These are phyloP conservation scores for Epichloe coenophiala DNA, from an alignment of 2,329 filamentous ascomycete species.

Conservation along the genomic window DNA sequence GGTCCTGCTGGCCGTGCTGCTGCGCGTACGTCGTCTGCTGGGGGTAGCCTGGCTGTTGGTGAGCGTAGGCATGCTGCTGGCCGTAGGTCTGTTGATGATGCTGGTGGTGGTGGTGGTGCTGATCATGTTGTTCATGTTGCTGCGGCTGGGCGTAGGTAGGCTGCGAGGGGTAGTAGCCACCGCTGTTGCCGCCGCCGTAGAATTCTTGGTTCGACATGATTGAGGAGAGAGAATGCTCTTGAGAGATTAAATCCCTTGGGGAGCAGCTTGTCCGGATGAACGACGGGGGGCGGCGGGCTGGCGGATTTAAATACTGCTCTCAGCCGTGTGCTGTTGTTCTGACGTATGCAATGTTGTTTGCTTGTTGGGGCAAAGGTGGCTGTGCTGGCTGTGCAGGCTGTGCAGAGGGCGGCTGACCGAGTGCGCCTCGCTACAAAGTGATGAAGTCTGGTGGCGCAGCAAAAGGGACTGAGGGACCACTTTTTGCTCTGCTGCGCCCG, in stretches of 20 bases:
- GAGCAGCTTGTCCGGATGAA: too few species aligned
- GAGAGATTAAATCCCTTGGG: background rate
- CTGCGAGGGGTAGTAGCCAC: slow-evolving; percentile 11
- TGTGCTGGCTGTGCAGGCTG: too few species aligned
- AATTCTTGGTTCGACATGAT: slow-evolving; percentile 27
- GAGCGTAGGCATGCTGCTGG: slow-evolving; percentile 5
- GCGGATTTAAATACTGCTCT: too few species aligned
- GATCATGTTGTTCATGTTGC: slow-evolving; percentile 12
- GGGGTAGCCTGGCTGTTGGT: slow-evolving; percentile 2
- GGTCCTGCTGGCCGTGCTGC: slow-evolving; percentile 1
- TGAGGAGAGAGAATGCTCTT: too few species aligned
- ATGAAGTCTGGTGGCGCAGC: slow-evolving; percentile 1
- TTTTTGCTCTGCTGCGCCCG: too few species aligned
- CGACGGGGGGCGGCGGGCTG: too few species aligned
- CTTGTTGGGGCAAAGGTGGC: too few species aligned
- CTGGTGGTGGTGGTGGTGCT: slow-evolving; percentile 13
- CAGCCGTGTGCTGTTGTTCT: too few species aligned
- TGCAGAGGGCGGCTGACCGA: too few species aligned
- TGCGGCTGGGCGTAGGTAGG: slow-evolving; percentile 8
- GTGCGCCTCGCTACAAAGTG: too few species aligned
- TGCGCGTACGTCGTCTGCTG: background rate
- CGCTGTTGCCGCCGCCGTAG: slow-evolving; percentile 16
- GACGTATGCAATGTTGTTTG: too few species aligned
- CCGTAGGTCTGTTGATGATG: background rate
- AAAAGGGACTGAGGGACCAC: background rate